Conservation (phyloP, 352 stramenopile species). For the Pythium oligandrum region DNA sequence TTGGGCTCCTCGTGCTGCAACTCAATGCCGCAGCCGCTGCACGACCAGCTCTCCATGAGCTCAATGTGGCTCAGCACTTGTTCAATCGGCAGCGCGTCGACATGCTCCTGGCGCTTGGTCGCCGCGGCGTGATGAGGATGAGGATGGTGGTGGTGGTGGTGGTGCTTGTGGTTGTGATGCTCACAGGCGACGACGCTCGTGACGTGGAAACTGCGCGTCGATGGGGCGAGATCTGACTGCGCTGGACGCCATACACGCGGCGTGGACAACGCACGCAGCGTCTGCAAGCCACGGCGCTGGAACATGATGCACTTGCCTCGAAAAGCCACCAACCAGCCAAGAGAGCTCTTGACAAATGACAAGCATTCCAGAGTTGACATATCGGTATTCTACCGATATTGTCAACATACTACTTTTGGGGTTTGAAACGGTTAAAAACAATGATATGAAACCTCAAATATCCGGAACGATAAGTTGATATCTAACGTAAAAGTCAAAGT, state of each 20-base stretch:
- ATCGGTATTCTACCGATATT: slow-evolving; percentile 1
- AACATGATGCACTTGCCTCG: slow-evolving; percentile 12
- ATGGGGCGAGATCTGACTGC: too few relatives aligned
- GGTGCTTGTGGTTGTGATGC: background rate
- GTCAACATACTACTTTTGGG: too few relatives aligned
- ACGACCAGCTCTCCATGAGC: slow-evolving; percentile 82
- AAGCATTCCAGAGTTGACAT: slow-evolving; percentile 2
- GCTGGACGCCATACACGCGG: background rate
- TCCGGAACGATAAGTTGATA: background rate
- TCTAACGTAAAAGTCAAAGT: background rate
- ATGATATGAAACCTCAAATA: slow-evolving; percentile 1
- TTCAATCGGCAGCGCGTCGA: slow-evolving; percentile 32
- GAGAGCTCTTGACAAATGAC: slow-evolving; percentile 5
- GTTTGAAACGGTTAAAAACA: too few relatives aligned
- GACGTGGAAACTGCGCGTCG: too few relatives aligned
- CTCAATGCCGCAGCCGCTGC: slow-evolving; percentile 78
- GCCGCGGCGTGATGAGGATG: too few relatives aligned
- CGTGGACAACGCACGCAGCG: slow-evolving; percentile 7
- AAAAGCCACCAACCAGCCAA: slow-evolving; percentile 16
- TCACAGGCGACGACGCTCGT: too few relatives aligned
- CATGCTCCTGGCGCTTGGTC: too few relatives aligned
- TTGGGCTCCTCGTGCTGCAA: slow-evolving; percentile 62
- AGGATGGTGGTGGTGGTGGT: slow-evolving; percentile 3
- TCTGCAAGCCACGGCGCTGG: slow-evolving; percentile 6
- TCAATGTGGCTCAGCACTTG: slow-evolving; percentile 68